Evolutionary conservation across 805 yeast genomes (phyloP), one percentile per base, ranked within the genome.

Genomic region (Brettanomyces anomalus): DNA sequence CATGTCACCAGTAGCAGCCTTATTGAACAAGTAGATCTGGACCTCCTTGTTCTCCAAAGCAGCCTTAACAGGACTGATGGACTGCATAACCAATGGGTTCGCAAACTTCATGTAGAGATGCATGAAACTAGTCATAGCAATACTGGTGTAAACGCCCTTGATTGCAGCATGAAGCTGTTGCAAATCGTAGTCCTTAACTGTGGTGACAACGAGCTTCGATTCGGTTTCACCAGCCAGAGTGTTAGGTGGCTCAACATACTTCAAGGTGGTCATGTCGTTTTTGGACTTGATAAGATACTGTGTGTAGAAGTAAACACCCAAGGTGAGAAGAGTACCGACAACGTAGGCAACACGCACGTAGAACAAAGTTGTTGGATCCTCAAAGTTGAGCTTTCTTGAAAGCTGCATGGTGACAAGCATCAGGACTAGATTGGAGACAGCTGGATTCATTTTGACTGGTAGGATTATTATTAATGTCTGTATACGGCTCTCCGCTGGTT

Each of bases 71-170:
- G 96, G 90, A 42, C 94, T 77, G 54, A 93, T 77, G 50, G 89
- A 80, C 72, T 93, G 97, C 88, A 90, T 84, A 53, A 93, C 79
- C 62, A 93, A 76, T 46, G 98, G 98, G 69, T 93, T 88, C 65
- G 97, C 88, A 75, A 87, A 93, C 68, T 87, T 84, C 94, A 93
- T 79, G 79, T 90, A 90, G 49, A 93, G 60, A 67, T 93, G 98
- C 97, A 90, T 89, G 80, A 90, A 85, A 20, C 83, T 95, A 89
- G 93, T 89, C 95, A 93, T 87, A 56, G 95, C 96, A 54, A 89
- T 61, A 50, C 94, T 84, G 49, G 94, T 85, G 73, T 82, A 80
- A 52, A 87, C 76, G 50, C 94, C 78, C 67, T 85, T 87, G 65
- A 89, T 74, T 46, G 87, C 80, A 41, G 77, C 47, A 64, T 85